Evolutionary conservation across 345 rosid genomes (phyloP), one percentile per base, ranked within the genome.

Genomic region (Brassica nigra): DNA sequence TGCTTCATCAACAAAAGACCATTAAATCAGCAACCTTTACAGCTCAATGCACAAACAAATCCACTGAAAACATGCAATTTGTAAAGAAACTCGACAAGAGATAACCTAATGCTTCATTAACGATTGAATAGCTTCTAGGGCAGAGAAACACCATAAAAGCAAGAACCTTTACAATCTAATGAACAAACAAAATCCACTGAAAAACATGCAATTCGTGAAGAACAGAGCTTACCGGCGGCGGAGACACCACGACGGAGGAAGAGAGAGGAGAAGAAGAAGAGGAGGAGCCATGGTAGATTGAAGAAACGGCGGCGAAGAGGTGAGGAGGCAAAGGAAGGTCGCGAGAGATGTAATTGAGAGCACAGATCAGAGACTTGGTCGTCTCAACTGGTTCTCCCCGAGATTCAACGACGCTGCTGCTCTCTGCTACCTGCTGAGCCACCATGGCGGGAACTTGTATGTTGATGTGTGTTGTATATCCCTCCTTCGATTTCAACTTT

Each of bases 251-350:
- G 44, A 52, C 70, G 23, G 76, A 55, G 70, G 74, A 4, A 66
- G 94, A 92, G 82, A 39, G 92, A 90, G 86, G 87, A 12, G 74
- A 75, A 80, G 36, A 36, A 7, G 39, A 36, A 7, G 39, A 39
- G 12, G 42, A 79, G 62, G 58, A 20, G 29, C 30, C 91, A 71
- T 68, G 77, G 80, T 89, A 90, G 78, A 96, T 90, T 1, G 95
- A 88, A 58, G 93, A 90, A 69, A 93, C 95, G 74, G 87, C 55
- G 76, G 83, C 74, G 79, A 86, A 80, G 27, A 96, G 85, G 47
- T 92, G 88, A 64, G 89, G 86, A 82, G 98, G 97, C 42, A 95
- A 79, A 55, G 98, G 98, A 78, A 95, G 94, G 86, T 92, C 84
- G 12, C 99, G 91, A 55, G 98, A 93, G 83, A 96, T 89, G 79